A percentile compares a stretch with the other conserved stretches of the same genome.
phyloP scores from a whole-genome alignment of 257 asterid species.

The Agastache rugosa region DNA sequence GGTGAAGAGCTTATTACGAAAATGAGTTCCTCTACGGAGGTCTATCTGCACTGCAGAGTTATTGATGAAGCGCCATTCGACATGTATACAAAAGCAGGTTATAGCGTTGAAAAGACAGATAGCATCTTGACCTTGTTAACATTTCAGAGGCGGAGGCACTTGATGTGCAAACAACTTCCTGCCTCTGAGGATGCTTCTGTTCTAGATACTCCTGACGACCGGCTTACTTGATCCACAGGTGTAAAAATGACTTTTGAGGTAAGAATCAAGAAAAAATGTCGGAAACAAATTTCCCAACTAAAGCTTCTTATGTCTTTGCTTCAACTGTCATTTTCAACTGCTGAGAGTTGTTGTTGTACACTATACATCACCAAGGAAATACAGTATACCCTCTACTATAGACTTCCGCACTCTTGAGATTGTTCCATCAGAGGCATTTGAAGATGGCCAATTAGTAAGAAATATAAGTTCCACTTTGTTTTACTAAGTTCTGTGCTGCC shows the following conservation, averaged over 20 bases:
- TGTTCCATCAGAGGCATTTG: conserved; percentile 10
- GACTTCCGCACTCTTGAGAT: conserved; percentile 1
- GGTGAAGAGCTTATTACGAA: conserved; percentile 79
- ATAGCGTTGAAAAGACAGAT: conserved; percentile 75
- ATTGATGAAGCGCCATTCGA: conserved; percentile 82
- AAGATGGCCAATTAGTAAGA: not conserved
- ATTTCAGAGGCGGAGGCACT: conserved; percentile 87
- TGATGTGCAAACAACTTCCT: conserved; percentile 83
- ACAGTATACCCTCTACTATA: conserved; percentile 25
- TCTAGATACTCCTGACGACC: conserved; percentile 45
- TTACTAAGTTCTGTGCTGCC: conserved; percentile 14
- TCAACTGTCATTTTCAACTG: conserved; percentile 6
- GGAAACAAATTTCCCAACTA: not conserved
- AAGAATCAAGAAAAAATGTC: conserved; percentile 24
- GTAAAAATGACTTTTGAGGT: conserved; percentile 45
- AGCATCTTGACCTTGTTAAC: conserved; percentile 72
- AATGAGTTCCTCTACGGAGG: conserved; percentile 77
- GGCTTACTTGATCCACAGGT: conserved; percentile 43
- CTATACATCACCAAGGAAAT: conserved; percentile 34
- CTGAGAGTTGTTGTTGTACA: conserved; percentile 43
- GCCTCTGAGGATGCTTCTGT: conserved; percentile 45
- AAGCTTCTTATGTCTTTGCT: conserved; percentile 28
- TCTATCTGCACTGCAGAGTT: conserved; percentile 88
- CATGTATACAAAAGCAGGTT: conserved; percentile 88
- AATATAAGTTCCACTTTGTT: conserved; percentile 12